phyloP scores from a whole-genome alignment of 768 basidiomycete genomes.

The Rhizopogon vinicolor region DNA sequence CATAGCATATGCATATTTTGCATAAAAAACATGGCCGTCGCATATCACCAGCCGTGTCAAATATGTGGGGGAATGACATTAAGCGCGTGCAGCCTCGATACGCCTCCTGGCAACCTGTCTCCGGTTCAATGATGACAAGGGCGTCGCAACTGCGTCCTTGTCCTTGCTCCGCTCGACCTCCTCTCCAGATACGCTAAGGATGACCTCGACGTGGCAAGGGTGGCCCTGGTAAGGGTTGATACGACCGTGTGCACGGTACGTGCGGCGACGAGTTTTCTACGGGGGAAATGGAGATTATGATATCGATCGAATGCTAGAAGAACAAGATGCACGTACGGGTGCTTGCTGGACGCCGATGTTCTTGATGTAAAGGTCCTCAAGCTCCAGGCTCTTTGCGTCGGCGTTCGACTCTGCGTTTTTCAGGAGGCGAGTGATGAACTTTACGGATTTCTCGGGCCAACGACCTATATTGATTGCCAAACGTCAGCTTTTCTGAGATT shows the following conservation, averaged over 20 bases:
- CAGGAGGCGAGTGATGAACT: slow-evolving; percentile 88
- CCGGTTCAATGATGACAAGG: slow-evolving; percentile 71
- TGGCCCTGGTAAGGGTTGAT: slow-evolving; percentile 99
- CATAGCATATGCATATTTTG: slow-evolving; percentile 27
- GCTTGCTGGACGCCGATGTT: slow-evolving; percentile 99
- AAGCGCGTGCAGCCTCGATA: slow-evolving; percentile 77
- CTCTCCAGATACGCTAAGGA: slow-evolving; percentile 72
- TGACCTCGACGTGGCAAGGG: slow-evolving; percentile 94
- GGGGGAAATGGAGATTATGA: background rate
- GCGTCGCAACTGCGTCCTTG: slow-evolving; percentile 49
- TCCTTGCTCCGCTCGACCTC: slow-evolving; percentile 94
- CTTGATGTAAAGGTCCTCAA: slow-evolving; percentile 91
- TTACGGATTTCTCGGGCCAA: slow-evolving; percentile 99
- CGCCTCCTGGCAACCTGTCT: slow-evolving; percentile 84
- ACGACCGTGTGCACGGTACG: slow-evolving; percentile 96
- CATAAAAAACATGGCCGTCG: slow-evolving; percentile 21
- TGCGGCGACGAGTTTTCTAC: slow-evolving; percentile 97
- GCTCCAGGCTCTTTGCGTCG: slow-evolving; percentile 91
- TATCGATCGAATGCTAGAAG: background rate
- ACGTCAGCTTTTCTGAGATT: background rate
- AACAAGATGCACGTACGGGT: slow-evolving; percentile 56
- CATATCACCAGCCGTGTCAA: slow-evolving; percentile 5
- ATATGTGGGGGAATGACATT: slow-evolving; percentile 21
- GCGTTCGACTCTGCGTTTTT: slow-evolving; percentile 99
- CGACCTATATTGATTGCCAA: slow-evolving; percentile 59